Percentiles rank a stretch among this genome's conserved stretches.
phyloP scores from a whole-genome alignment of 2,329 filamentous ascomycete species.

The Fusarium sp. region DNA sequence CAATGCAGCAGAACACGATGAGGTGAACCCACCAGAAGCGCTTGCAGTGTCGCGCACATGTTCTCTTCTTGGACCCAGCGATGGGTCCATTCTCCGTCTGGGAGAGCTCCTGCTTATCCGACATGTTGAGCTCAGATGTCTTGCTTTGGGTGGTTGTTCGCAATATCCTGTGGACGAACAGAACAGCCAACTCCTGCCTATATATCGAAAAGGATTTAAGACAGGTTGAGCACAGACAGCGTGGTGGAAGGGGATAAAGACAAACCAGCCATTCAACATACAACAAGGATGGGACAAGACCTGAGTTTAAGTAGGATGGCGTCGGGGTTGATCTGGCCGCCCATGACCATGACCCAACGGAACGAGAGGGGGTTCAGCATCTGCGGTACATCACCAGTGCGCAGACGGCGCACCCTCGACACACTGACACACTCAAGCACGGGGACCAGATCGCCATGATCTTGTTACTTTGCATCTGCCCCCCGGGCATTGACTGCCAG shows the following conservation, averaged over 20 bases:
- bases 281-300: conserved; percentile 25
- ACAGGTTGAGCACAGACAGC: conserved; percentile 9
- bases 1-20: conserved; percentile 60
- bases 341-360: conserved; percentile 14
- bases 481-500: conserved; percentile 40
- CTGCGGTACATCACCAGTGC: conserved; percentile 6
- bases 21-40: conserved; percentile 73
- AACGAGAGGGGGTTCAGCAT: conserved; percentile 22
- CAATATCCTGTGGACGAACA: neutral
- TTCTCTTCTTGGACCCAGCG: conserved; percentile 50
- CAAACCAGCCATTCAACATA: conserved; percentile 28
- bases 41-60: conserved; percentile 60
- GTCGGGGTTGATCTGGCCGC: conserved; percentile 19
- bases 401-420: conserved; percentile 20
- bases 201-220: neutral
- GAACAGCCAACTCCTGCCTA: neutral
- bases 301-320: conserved; percentile 40
- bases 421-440: conserved; percentile 25
- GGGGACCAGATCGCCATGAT: conserved; percentile 42
- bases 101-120: conserved; percentile 51
- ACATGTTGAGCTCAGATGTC: conserved; percentile 45
- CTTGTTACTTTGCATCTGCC: conserved; percentile 42
- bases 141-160: neutral
- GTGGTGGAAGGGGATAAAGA: conserved; percentile 19
- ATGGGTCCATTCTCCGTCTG: conserved; percentile 50